Conservation (phyloP, 2,329 filamentous ascomycete genomes). For the Verticillium klebahnii region DNA sequence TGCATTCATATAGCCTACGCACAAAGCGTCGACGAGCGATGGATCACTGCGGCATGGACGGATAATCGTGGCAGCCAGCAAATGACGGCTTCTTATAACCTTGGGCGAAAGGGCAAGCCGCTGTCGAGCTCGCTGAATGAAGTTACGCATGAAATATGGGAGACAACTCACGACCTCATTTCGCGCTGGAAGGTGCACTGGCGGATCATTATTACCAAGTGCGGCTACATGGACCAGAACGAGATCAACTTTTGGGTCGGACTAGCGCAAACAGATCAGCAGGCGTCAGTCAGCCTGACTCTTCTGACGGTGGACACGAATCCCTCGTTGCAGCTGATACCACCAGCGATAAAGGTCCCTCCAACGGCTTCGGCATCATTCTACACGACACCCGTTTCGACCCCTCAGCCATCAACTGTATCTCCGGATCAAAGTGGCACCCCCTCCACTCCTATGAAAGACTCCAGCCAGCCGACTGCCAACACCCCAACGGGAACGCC, state of each 20-base stretch:
- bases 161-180: constrained; percentile 69
- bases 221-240: constrained; percentile 60
- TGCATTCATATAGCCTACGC: constrained; percentile 79
- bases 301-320: constrained; percentile 62
- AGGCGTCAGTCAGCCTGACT: constrained; percentile 48
- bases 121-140: constrained; percentile 52
- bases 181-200: constrained; percentile 67
- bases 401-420: constrained; percentile 53
- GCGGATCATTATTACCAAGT: constrained; percentile 72
- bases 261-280: constrained; percentile 46
- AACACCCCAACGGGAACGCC: constrained; percentile 41
- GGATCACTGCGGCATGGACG: constrained; percentile 78
- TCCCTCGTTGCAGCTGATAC: constrained; percentile 59
- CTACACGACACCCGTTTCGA: constrained; percentile 63
- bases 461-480: constrained; percentile 27
- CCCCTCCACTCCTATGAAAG: constrained; percentile 42
- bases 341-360: constrained; percentile 46
- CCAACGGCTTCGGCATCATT: constrained; percentile 38
- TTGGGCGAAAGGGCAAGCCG: constrained; percentile 53
- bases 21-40: constrained; percentile 68
- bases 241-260: constrained; percentile 59
- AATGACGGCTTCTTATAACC: constrained; percentile 67
- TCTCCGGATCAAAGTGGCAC: constrained; percentile 57
- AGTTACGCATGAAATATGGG: constrained; percentile 73
- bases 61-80: constrained; percentile 72